Conservation (phyloP, 2,329 filamentous ascomycete species). For the Trichoderma sp. region DNA sequence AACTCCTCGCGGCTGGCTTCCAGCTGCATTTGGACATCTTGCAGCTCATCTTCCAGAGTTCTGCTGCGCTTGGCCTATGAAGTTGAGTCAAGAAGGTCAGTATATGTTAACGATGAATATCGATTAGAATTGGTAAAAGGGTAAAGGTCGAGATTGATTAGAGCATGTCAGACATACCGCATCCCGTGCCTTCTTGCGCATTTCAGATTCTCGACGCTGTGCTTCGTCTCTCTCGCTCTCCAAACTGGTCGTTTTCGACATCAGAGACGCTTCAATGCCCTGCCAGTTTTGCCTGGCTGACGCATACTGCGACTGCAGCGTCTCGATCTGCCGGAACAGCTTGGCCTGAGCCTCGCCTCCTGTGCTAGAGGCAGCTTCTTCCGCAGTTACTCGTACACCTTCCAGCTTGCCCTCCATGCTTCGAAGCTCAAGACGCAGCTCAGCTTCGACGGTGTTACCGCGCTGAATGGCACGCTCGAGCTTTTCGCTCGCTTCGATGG, state of each 20-base stretch:
- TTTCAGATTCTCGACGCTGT: constrained; percentile 78
- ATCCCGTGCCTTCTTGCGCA: constrained; percentile 88
- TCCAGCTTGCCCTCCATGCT: constrained; percentile 89
- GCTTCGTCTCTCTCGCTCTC: constrained; percentile 93
- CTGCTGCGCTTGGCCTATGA: constrained; percentile 65
- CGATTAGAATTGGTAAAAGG: not conserved
- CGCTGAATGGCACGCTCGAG: constrained; percentile 73
- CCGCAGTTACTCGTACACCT: constrained; percentile 78
- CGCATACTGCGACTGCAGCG: constrained; percentile 90
- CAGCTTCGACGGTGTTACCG: constrained; percentile 68
- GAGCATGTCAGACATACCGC: constrained; percentile 57
- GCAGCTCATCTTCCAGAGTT: constrained; percentile 80
- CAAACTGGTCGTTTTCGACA: constrained; percentile 73
- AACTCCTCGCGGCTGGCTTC: constrained; percentile 63
- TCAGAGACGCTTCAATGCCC: constrained; percentile 84
- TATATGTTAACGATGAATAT: not conserved
- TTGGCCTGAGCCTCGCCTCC: constrained; percentile 86
- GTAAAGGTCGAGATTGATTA: not conserved
- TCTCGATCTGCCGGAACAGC: constrained; percentile 90
- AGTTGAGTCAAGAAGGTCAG: not conserved
- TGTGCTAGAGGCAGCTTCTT: constrained; percentile 84
- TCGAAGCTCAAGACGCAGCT: constrained; percentile 77
- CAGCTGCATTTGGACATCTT: constrained; percentile 67
- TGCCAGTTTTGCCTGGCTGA: constrained; percentile 98
- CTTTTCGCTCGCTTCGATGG: constrained; percentile 73